phyloP scores from a whole-genome alignment of 2,329 filamentous ascomycete genomes.

The Cytospora paraplurivora region DNA sequence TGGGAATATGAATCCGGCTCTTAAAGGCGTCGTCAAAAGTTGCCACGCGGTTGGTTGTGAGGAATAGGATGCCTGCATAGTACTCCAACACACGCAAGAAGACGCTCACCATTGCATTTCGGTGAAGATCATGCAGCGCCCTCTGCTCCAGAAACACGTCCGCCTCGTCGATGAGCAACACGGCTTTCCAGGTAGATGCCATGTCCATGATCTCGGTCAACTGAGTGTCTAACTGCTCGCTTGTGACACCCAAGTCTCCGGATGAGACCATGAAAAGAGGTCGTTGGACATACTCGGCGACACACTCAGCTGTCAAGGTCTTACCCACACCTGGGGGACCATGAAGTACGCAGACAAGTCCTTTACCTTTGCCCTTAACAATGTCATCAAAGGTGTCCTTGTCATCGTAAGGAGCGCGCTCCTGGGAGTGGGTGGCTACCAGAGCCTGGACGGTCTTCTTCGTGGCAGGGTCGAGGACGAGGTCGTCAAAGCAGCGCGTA shows the following conservation, averaged over 20 bases:
- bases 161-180: conserved; percentile 34
- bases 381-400: conserved; percentile 30
- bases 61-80: conserved; percentile 42
- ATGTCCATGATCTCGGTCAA: conserved; percentile 27
- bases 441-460: conserved; percentile 39
- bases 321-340: conserved; percentile 41
- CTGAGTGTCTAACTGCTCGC: conserved; percentile 23
- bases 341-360: conserved; percentile 34
- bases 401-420: conserved; percentile 5
- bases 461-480: conserved; percentile 36
- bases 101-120: conserved; percentile 29
- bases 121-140: conserved; percentile 27
- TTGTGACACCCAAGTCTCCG: conserved; percentile 30
- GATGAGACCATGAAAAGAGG: conserved; percentile 41
- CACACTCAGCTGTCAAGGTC: conserved; percentile 41
- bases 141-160: conserved; percentile 32
- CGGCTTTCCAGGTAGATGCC: conserved; percentile 31
- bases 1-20: conserved; percentile 42
- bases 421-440: conserved; percentile 32
- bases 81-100: conserved; percentile 39
- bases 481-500: conserved; percentile 35
- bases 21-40: conserved; percentile 45
- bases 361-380: conserved; percentile 32
- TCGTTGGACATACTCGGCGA: conserved; percentile 38
- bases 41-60: conserved; percentile 47